Evolutionary conservation across 1,139 yeast genomes (phyloP).

Genomic region (Protomyces pachydermus): DNA sequence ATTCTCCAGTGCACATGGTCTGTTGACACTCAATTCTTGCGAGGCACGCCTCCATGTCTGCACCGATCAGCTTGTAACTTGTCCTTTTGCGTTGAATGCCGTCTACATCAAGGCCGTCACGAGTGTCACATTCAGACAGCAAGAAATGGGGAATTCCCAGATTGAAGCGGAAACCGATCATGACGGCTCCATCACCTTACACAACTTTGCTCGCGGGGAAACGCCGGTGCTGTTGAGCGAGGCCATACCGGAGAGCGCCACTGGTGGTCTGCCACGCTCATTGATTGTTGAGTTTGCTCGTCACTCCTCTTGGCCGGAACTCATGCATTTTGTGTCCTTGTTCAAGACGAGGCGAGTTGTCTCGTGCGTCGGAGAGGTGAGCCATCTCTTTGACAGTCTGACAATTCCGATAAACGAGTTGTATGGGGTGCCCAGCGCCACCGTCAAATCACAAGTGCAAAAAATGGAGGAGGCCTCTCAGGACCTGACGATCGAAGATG

Average conservation of each 20-base stretch:
- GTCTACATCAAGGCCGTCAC: conserved; percentile 17
- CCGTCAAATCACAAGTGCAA: no score
- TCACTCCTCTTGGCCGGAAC: conserved; percentile 32
- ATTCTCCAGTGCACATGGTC: background rate
- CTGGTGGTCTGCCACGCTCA: conserved; percentile 7
- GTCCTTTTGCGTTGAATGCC: conserved; percentile 10
- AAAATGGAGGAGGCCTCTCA: background rate
- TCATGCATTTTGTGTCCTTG: conserved; percentile 23
- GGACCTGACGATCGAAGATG: background rate
- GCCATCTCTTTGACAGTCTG: background rate
- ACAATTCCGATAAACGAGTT: background rate
- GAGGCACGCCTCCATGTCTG: conserved; percentile 39
- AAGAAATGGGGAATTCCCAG: background rate
- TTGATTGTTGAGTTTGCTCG: conserved; percentile 30
- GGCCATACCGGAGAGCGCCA: conserved; percentile 2
- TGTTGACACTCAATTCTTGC: conserved; percentile 34
- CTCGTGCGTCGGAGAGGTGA: conserved; percentile 29
- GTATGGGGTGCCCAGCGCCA: no score
- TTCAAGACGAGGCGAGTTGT: conserved; percentile 29
- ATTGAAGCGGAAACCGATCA: background rate
- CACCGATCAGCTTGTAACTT: conserved; percentile 25
- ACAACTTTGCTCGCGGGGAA: conserved; percentile 6
- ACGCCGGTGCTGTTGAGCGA: conserved; percentile 18
- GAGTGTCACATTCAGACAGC: background rate
- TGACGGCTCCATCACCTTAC: conserved; percentile 15